Evolutionary conservation across 106 monocot species (phyloP), one percentile per base, ranked within the genome.

Genomic region (Iris macrosiphon): DNA sequence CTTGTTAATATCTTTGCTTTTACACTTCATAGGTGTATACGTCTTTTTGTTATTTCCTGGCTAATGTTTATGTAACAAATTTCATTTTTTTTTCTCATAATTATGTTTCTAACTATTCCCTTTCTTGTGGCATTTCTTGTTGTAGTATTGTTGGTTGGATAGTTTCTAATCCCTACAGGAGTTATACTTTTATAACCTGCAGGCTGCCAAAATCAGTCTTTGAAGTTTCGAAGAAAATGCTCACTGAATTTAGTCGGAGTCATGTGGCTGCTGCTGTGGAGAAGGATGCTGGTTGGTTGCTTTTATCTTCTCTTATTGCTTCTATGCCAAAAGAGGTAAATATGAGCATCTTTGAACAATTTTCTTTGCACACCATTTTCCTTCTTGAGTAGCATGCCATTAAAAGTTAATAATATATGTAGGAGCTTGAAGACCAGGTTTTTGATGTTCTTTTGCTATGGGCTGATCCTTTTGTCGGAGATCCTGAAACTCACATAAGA

Each of bases 371-470:
- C 7, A 21, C 4, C 52, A 3, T 13, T 0, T 33, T 53, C 7
- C 3, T 33, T 29, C 19, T 29, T 31, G 23, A 33, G 12, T 4
- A n/a, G n/a, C 12, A n/a, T 33, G 12, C 29, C 43, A 31, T 26
- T 26, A 11, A 7, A 12, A 58, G 32, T 41, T 45, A 34, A 25
- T 48, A 25, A 61, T 60, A 51, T 25, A 26, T 68, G 30, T 67
- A 98, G 90, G 98, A 87, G 44, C 98, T 98, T 70, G 83, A 91
- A 70, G 98, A 91, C 40, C 98, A 91, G 65, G 71, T 84, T 62
- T 98, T 98, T 83, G 98, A 98, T 59, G 59, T 98, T 51, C 83
- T 98, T 67, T 65, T 84, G 52, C 80, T 98, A 12, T 98, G 87
- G 87, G 80, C 87, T 51, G 78, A 55, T 45, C 75, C 82, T 55